Evolutionary conservation across 2,329 filamentous ascomycete genomes (phyloP).

Genomic region (Verticillium alfalfae): DNA sequence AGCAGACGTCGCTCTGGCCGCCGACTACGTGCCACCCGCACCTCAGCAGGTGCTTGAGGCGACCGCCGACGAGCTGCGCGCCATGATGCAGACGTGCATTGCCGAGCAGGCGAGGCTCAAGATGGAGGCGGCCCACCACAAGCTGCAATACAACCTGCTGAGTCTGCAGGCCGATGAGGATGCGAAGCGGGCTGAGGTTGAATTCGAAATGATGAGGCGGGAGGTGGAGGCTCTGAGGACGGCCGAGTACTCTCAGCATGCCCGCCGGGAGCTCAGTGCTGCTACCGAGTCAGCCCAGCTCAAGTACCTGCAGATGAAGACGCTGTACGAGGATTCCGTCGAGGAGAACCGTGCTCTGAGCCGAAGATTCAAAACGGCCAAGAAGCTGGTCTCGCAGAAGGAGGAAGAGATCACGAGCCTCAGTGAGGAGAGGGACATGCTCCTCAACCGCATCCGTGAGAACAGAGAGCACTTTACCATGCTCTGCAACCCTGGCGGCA

Average conservation of each 20-base stretch:
- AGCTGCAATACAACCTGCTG: slow-evolving; percentile 81
- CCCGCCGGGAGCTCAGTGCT: slow-evolving; percentile 45
- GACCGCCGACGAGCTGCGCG: slow-evolving; percentile 48
- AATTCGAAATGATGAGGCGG: slow-evolving; percentile 84
- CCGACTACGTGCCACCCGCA: slow-evolving; percentile 42
- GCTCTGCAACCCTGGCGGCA: slow-evolving; percentile 69
- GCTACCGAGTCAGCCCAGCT: slow-evolving; percentile 47
- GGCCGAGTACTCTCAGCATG: slow-evolving; percentile 63
- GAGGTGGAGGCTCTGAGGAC: slow-evolving; percentile 80
- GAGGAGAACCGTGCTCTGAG: slow-evolving; percentile 60
- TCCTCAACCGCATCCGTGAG: slow-evolving; percentile 80
- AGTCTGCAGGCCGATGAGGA: slow-evolving; percentile 80
- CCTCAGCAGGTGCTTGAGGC: slow-evolving; percentile 46
- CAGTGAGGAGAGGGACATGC: slow-evolving; percentile 68
- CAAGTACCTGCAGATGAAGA: slow-evolving; percentile 58
- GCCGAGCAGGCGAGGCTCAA: slow-evolving; percentile 58
- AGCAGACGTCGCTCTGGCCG: slow-evolving; percentile 4
- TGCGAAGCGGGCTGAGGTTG: slow-evolving; percentile 79
- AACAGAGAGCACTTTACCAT: slow-evolving; percentile 82
- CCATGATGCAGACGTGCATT: slow-evolving; percentile 49
- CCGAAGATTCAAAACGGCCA: slow-evolving; percentile 64
- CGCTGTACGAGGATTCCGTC: slow-evolving; percentile 59
- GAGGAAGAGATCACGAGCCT: slow-evolving; percentile 67
- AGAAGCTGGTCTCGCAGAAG: slow-evolving; percentile 72
- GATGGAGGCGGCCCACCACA: slow-evolving; percentile 83